A percentile compares a stretch with the other conserved stretches of the same genome.
Conservation (phyloP, 1,284 basidiomycete species). For the Ceratobasidium sp. region DNA sequence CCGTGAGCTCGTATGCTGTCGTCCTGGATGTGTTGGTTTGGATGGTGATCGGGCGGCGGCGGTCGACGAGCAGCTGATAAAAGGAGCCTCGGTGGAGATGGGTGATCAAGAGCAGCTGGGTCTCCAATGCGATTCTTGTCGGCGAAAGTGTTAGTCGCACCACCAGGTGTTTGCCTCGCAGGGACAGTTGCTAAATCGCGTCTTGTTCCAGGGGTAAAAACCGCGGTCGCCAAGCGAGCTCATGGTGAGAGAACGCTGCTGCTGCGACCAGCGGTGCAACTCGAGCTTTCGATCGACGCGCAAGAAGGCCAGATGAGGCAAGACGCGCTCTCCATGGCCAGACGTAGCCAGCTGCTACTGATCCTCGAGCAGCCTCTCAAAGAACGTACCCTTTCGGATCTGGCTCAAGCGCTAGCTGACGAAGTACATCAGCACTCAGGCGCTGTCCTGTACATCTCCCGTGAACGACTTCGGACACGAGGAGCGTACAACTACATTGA, state of each 20-base stretch:
- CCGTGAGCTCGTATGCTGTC: not conserved
- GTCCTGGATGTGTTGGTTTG: not conserved
- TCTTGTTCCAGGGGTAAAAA: not conserved
- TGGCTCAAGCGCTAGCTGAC: not conserved
- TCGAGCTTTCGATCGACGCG: not conserved
- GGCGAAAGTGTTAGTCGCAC: too few relatives aligned
- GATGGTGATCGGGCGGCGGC: not conserved
- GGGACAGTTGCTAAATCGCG: too few relatives aligned
- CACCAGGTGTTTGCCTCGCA: too few relatives aligned
- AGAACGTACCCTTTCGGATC: not conserved
- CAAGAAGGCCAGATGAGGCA: not conserved
- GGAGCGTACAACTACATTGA: constrained; percentile 2
- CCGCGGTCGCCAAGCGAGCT: not conserved
- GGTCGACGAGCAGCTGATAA: not conserved
- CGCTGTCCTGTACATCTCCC: not conserved
- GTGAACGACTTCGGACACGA: not conserved
- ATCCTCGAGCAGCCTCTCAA: not conserved
- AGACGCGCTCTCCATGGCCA: not conserved
- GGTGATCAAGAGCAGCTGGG: too few relatives aligned
- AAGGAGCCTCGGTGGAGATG: not conserved
- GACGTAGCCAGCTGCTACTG: not conserved
- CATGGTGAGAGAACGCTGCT: not conserved
- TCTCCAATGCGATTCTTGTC: too few relatives aligned
- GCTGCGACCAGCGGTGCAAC: constrained; percentile 14
- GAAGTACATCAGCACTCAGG: not conserved